Percentiles rank a stretch among this genome's conserved stretches.
Conservation (phyloP, 2,329 filamentous ascomycete genomes). For the Colletotrichum tanaceti region DNA sequence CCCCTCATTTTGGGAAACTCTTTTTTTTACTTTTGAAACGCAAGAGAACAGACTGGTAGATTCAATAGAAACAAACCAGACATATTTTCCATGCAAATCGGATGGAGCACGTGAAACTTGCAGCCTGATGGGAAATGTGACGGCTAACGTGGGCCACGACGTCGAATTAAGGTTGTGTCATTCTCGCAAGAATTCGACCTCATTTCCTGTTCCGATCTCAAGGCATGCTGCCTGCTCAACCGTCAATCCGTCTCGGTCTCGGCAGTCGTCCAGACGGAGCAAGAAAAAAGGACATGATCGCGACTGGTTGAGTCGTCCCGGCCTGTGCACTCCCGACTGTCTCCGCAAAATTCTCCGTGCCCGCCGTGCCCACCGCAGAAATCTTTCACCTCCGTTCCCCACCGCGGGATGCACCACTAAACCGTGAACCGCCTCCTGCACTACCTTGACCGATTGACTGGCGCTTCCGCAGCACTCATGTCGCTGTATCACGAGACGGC, state of each 20-base stretch:
- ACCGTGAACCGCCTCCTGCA: background rate
- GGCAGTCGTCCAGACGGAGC: background rate
- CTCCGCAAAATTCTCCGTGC: constrained; percentile 35
- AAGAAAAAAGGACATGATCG: background rate
- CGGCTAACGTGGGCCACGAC: background rate
- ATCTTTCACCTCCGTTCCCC: constrained; percentile 26
- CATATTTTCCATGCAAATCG: background rate
- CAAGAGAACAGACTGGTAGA: constrained; percentile 5
- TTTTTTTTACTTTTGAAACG: constrained; percentile 12
- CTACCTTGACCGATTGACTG: background rate
- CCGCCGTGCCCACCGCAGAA: constrained; percentile 19
- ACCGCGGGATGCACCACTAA: constrained; percentile 2
- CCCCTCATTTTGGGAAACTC: constrained; percentile 36
- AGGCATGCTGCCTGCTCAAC: background rate
- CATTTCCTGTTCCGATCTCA: background rate
- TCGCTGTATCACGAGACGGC: constrained; percentile 96
- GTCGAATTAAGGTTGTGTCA: constrained; percentile 30
- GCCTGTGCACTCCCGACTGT: background rate
- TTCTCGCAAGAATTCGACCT: constrained; percentile 4
- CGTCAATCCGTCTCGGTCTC: background rate
- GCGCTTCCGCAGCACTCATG: constrained; percentile 69
- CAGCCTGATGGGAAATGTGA: no score
- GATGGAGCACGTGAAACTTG: background rate
- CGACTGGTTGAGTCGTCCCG: no score
- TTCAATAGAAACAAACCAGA: constrained; percentile 10